phyloP scores from a whole-genome alignment of 805 yeast genomes.

The Candida nemodendra region DNA sequence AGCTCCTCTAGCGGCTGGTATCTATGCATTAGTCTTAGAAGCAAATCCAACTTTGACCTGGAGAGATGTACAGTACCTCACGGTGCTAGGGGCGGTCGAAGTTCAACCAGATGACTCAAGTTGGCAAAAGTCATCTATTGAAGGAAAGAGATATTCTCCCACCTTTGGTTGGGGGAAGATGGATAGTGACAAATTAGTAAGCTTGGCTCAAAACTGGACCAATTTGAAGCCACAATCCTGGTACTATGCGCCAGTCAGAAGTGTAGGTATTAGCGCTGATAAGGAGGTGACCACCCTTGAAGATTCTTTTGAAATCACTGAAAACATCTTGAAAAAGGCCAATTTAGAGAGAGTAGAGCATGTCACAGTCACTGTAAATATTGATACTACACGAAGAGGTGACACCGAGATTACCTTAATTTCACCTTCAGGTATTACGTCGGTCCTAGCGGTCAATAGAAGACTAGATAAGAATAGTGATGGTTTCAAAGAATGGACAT shows the following conservation, averaged over 20 bases:
- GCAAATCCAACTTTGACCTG: conserved; percentile 88
- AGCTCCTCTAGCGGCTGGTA: conserved; percentile 98
- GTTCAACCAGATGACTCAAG: conserved; percentile 64
- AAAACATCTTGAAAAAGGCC: conserved; percentile 47
- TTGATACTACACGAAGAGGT: conserved; percentile 67
- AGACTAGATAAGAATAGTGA: conserved; percentile 49
- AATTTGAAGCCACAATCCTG: conserved; percentile 88
- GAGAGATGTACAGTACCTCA: conserved; percentile 91
- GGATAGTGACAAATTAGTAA: conserved; percentile 76
- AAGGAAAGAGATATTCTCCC: conserved; percentile 70
- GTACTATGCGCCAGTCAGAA: conserved; percentile 49
- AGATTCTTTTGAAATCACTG: conserved; percentile 45
- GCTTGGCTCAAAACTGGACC: conserved; percentile 72
- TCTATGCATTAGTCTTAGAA: conserved; percentile 76
- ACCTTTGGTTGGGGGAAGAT: conserved; percentile 89
- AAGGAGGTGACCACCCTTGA: conserved; percentile 25
- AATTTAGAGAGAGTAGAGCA: conserved; percentile 81
- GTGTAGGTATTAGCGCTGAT: conserved; percentile 31
- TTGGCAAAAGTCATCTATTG: conserved; percentile 71
- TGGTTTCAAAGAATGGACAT: conserved; percentile 83
- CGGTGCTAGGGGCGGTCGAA: conserved; percentile 67
- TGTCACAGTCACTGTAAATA: conserved; percentile 75
- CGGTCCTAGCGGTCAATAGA: conserved; percentile 72
- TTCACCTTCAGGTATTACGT: conserved; percentile 74
- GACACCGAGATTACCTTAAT: conserved; percentile 57